Evolutionary conservation across 345 rosid genomes (phyloP).

Genomic region (Rhodamnia rubescens): DNA sequence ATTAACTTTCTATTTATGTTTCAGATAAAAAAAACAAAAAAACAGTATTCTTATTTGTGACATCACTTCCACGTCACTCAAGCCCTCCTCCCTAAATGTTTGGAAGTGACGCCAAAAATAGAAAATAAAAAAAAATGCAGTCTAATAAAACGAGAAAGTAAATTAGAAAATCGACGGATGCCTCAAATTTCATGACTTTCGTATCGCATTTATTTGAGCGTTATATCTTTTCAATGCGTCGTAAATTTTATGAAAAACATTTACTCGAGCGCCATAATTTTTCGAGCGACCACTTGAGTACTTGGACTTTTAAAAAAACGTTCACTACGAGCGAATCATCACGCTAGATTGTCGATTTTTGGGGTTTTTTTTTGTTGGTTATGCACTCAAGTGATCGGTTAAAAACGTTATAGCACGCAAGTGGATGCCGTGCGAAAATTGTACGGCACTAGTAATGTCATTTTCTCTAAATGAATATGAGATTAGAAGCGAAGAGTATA

Average conservation of each 20-base stretch:
- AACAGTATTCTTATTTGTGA: background rate
- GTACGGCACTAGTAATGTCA: background rate
- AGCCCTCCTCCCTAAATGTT: background rate
- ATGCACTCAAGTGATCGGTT: too few relatives aligned
- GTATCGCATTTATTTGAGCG: background rate
- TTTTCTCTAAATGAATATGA: background rate
- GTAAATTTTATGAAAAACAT: too few relatives aligned
- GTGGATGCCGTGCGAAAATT: too few relatives aligned
- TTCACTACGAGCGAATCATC: background rate
- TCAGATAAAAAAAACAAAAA: background rate
- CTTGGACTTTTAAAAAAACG: background rate
- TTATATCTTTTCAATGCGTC: too few relatives aligned
- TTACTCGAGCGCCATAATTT: too few relatives aligned
- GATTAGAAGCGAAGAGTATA: background rate
- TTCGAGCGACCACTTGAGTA: too few relatives aligned
- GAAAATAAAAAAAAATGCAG: background rate
- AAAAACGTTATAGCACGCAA: too few relatives aligned
- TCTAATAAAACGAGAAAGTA: background rate
- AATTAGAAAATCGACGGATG: background rate
- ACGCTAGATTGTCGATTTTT: too few relatives aligned
- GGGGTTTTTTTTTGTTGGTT: too few relatives aligned
- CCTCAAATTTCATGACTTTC: too few relatives aligned
- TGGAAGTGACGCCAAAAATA: background rate
- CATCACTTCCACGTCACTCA: background rate
- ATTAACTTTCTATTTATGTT: background rate